Evolutionary conservation across 192 early-diverging fungal species (phyloP).

Genomic region (Coemansia sp.): DNA sequence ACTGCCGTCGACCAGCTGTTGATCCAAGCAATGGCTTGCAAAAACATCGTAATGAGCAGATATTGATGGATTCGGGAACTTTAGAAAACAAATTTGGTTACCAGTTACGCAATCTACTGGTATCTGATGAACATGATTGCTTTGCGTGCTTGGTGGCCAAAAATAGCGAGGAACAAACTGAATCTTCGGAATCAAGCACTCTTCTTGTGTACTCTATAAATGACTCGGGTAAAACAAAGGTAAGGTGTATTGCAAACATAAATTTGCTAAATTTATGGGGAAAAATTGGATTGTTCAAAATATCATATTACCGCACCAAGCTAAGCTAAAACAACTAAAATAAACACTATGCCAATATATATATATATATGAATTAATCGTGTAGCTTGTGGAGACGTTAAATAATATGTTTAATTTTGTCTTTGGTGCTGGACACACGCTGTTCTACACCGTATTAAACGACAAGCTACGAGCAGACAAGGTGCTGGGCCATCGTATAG

Average conservation of each 20-base stretch:
- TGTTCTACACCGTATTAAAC: slow-evolving; percentile 69
- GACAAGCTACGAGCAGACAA: slow-evolving; percentile 64
- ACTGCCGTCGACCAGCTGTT: slow-evolving; percentile 19
- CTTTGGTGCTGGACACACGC: slow-evolving; percentile 51
- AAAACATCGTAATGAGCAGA: slow-evolving; percentile 10
- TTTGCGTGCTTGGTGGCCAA: slow-evolving; percentile 29
- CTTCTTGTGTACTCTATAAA: slow-evolving; percentile 24
- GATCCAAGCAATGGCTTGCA: background rate
- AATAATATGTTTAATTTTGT: slow-evolving; percentile 61
- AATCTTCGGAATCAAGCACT: slow-evolving; percentile 21
- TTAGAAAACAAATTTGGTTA: slow-evolving; percentile 9
- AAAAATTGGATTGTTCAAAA: background rate
- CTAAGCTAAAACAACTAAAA: too few relatives aligned
- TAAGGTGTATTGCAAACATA: background rate
- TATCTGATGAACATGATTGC: slow-evolving; percentile 31
- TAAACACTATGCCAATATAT: too few relatives aligned
- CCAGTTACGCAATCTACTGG: slow-evolving; percentile 27
- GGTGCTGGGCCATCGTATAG: slow-evolving; percentile 38
- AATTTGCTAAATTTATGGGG: background rate
- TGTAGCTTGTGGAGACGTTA: slow-evolving; percentile 48
- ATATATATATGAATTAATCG: background rate
- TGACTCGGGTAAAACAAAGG: slow-evolving; percentile 11
- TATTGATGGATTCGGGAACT: slow-evolving; percentile 25
- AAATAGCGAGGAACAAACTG: background rate
- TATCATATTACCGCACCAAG: too few relatives aligned